phyloP scores from a whole-genome alignment of 805 yeast species.

The Zygoascus bituminiphila region DNA sequence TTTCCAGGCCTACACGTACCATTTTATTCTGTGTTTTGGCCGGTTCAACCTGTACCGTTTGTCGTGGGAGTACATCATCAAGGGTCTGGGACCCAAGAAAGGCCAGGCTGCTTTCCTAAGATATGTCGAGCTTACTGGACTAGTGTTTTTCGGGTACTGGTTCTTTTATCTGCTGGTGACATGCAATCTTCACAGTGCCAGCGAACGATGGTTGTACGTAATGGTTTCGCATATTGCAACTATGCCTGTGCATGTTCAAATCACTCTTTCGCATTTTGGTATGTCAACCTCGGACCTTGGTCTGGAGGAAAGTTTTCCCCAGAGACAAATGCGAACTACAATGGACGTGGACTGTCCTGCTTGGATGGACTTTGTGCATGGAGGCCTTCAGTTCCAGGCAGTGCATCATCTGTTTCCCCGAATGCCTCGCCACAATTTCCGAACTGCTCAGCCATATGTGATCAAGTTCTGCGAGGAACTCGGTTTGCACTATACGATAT shows the following conservation, averaged over 20 bases:
- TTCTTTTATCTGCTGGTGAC: conserved; percentile 58
- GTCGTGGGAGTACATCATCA: conserved; percentile 67
- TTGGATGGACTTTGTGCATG: conserved; percentile 87
- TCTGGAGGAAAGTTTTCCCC: conserved; percentile 65
- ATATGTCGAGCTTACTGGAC: conserved; percentile 66
- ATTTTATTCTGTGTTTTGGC: conserved; percentile 74
- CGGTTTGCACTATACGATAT: conserved; percentile 73
- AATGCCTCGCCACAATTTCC: conserved; percentile 77
- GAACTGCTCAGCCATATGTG: conserved; percentile 65
- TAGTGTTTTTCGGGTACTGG: conserved; percentile 69
- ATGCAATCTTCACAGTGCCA: conserved; percentile 43
- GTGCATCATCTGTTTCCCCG: conserved; percentile 87
- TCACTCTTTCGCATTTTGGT: conserved; percentile 83
- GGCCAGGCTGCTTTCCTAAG: conserved; percentile 87
- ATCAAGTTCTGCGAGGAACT: conserved; percentile 66
- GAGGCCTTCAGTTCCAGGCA: conserved; percentile 88
- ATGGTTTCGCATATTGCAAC: conserved; percentile 72
- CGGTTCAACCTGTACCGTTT: conserved; percentile 76
- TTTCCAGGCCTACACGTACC: conserved; percentile 61
- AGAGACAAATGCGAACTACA: conserved; percentile 78
- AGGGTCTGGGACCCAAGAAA: conserved; percentile 69
- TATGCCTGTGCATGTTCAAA: conserved; percentile 91
- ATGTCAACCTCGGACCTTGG: conserved; percentile 90
- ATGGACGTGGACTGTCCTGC: conserved; percentile 94
- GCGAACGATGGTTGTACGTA: conserved; percentile 50